Percentiles rank a stretch among this genome's conserved stretches.
phyloP scores from a whole-genome alignment of 164 flowering plant genomes.

The Berberis thunbergii region DNA sequence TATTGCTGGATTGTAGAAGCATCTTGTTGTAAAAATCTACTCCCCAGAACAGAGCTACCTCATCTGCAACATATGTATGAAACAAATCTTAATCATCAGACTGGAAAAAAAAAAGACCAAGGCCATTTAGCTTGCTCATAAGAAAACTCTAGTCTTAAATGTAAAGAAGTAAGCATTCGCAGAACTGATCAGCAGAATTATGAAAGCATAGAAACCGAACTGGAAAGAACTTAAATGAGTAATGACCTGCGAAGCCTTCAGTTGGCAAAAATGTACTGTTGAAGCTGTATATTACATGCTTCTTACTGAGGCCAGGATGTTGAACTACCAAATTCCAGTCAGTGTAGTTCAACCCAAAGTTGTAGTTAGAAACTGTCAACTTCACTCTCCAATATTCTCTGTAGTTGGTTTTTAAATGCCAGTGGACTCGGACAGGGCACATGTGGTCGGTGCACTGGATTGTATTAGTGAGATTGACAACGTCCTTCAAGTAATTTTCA shows the following conservation, averaged over 20 bases:
- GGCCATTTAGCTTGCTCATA: too few relatives aligned
- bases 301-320: conserved; percentile 47
- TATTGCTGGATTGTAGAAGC: conserved; percentile 24
- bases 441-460: conserved; percentile 55
- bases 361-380: conserved; percentile 44
- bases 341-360: conserved; percentile 34
- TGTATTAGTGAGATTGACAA: background rate
- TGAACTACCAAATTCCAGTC: conserved; percentile 57
- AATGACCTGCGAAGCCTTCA: conserved; percentile 28
- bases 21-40: conserved; percentile 26
- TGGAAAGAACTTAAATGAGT: too few relatives aligned
- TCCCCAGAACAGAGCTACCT: conserved; percentile 57
- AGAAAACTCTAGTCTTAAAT: too few relatives aligned
- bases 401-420: conserved; percentile 57
- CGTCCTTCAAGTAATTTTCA: background rate
- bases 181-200: background rate
- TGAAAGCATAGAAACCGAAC: background rate
- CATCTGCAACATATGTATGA: conserved; percentile 27
- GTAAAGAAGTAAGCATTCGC: background rate
- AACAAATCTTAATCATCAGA: too few relatives aligned
- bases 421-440: conserved; percentile 61
- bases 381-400: conserved; percentile 49
- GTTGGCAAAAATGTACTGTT: conserved; percentile 38
- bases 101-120: too few relatives aligned
- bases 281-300: conserved; percentile 33